A percentile compares a stretch with the other conserved stretches of the same genome.
phyloP scores from a whole-genome alignment of 768 basidiomycete species.

The Naganishia friedmannii region DNA sequence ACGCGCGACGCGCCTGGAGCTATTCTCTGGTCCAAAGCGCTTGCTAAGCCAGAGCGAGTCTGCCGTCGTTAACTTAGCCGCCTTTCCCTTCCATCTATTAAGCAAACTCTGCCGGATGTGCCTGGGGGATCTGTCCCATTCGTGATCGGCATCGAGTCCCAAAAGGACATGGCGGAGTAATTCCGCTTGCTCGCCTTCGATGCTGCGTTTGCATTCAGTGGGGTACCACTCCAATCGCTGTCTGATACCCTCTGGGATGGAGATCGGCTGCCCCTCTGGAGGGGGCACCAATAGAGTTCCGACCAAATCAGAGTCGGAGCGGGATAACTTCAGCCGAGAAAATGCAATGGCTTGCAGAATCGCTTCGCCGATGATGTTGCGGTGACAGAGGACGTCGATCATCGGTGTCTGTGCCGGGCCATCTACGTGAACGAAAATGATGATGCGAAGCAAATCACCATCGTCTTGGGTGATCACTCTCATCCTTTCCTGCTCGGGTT shows the following conservation, averaged over 20 bases:
- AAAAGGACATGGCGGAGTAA: background rate
- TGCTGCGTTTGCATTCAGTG: background rate
- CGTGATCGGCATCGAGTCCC: background rate
- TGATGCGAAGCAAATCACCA: background rate
- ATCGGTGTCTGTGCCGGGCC: background rate
- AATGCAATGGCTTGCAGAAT: background rate
- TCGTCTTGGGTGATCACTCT: background rate
- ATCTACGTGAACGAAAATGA: background rate
- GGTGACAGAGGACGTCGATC: background rate
- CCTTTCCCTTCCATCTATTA: background rate
- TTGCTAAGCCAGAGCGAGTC: background rate
- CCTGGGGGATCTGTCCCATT: background rate
- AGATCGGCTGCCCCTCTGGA: background rate
- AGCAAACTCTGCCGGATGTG: background rate
- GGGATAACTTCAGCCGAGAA: background rate
- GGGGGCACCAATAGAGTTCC: background rate
- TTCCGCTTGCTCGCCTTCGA: background rate
- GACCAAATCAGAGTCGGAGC: background rate
- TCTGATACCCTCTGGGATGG: background rate
- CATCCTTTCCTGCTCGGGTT: background rate
- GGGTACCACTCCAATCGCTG: background rate
- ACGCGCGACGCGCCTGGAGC: background rate
- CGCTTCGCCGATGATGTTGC: background rate
- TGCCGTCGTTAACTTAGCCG: background rate
- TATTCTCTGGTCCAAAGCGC: background rate